Percentiles rank a stretch among this genome's conserved stretches.
These are phyloP conservation scores for Candida sojae DNA, from an alignment of 1,139 yeast species.

Conservation along the genomic window DNA sequence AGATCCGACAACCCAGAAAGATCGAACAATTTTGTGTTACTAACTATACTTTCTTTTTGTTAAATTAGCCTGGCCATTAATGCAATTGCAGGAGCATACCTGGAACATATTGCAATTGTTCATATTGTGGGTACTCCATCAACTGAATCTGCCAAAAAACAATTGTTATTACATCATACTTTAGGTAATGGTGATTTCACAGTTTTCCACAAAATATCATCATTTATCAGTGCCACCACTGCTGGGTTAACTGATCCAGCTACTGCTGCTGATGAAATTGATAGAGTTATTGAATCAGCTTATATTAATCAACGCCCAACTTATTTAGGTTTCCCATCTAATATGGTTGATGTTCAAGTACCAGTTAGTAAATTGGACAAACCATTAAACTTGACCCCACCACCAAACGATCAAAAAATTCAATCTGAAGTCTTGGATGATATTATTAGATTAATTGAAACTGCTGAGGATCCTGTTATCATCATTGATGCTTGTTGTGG, in stretches of 20 bases:
- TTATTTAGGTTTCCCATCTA: slow-evolving; percentile 81
- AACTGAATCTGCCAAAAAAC: slow-evolving; percentile 38
- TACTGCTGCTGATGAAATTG: slow-evolving; percentile 69
- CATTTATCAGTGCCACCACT: slow-evolving; percentile 66
- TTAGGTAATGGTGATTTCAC: slow-evolving; percentile 50
- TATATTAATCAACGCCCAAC: slow-evolving; percentile 78
- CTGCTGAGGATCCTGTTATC: slow-evolving; percentile 69
- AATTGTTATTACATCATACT: slow-evolving; percentile 44
- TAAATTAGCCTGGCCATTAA: slow-evolving; percentile 29
- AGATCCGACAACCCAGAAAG: neutral
- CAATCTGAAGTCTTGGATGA: slow-evolving; percentile 71
- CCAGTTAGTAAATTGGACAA: slow-evolving; percentile 57
- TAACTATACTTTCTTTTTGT: neutral
- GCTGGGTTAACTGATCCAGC: slow-evolving; percentile 61
- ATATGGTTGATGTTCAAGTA: slow-evolving; percentile 67
- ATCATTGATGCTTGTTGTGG: slow-evolving; percentile 87
- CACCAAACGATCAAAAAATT: slow-evolving; percentile 67
- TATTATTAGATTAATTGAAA: slow-evolving; percentile 51
- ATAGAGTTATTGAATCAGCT: slow-evolving; percentile 73
- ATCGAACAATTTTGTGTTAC: neutral
- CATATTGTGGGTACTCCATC: slow-evolving; percentile 48
- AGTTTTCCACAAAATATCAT: slow-evolving; percentile 52
- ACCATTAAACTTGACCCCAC: slow-evolving; percentile 64
- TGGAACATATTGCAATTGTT: slow-evolving; percentile 43
- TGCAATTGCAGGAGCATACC: slow-evolving; percentile 44